These are phyloP conservation scores for Penicillium daleae DNA, from an alignment of 495 filamentous ascomycete genomes.

Conservation along the genomic window DNA sequence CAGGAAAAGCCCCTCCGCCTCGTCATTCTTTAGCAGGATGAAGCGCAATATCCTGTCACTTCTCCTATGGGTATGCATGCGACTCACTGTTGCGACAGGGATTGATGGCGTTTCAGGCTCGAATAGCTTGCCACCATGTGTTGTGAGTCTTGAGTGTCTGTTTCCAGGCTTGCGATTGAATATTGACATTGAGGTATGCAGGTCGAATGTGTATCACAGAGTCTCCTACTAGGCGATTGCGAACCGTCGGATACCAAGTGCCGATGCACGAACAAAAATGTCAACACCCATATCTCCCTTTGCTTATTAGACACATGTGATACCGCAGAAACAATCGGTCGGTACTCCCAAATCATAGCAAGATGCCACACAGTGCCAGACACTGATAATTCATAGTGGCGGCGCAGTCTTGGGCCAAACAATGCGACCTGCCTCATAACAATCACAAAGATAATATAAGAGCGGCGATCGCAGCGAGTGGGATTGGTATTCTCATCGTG, in stretches of 20 bases:
- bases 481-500: constrained; percentile 8
- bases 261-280: background rate
- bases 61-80: constrained; percentile 2
- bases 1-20: background rate
- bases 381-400: background rate
- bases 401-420: constrained; percentile 4
- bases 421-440: constrained; percentile 17
- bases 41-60: background rate
- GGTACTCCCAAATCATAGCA: no score
- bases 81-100: background rate
- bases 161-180: background rate
- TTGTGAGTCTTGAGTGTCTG: background rate
- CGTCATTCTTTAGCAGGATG: constrained; percentile 6
- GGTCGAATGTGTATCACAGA: constrained; percentile 1
- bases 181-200: background rate
- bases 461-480: constrained; percentile 7
- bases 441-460: constrained; percentile 10
- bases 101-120: background rate
- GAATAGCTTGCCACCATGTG: background rate
- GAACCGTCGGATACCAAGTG: background rate
- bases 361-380: background rate
- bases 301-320: constrained; percentile 2
- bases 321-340: background rate
- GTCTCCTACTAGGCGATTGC: background rate
- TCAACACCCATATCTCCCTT: background rate